Evolutionary conservation across 2,329 filamentous ascomycete genomes (phyloP), one percentile per base, ranked within the genome.

Genomic region (Cephalotrichum gorgonifer): DNA sequence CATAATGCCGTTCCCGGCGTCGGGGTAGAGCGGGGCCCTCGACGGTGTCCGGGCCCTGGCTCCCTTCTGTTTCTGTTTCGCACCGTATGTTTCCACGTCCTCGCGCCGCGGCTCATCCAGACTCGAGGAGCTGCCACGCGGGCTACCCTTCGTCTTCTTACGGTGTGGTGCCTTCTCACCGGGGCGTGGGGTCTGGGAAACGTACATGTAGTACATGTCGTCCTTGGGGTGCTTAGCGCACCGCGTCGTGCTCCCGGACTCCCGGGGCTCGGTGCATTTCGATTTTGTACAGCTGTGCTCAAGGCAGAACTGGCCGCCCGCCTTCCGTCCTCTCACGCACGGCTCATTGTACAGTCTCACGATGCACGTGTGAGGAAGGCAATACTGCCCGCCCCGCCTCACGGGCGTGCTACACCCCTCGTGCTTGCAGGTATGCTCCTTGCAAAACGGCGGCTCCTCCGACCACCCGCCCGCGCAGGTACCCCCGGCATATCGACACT

Each of bases 401-500:
- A 45, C 28, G 27, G 43, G 43, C 8, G 26, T 14, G 17, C 23
- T 35, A 28, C 43, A 45, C 4, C 43, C 43, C 12, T 39, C 33
- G 7, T 26, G 33, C 23, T 17, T 15, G 27, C 46, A 48, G 9
- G 46, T 43, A 28, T 48, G 46, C 25, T 48, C 46, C 15, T 42
- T 22, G 46, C 46, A 48, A 27, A 27, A 48, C 8, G 46, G 46
- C 8, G 38, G 25, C 8, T 26, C 12, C 28, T 39, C 26, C 8
- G 17, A 11, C 46, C 46, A 48, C 3, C 46, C 46, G 7, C 46
- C 46, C 9, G 12, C 17, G 26, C 46, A 48, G 26, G n/a, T 17
- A n/a, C 26, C 20, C 23, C 46, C 46, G 25, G n/a, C 27, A 26
- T 48, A 48, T 12, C 46, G 46, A 23, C 46, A 48, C 22, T 43